These are phyloP conservation scores for Samsoniella hepiali DNA, from an alignment of 2,329 filamentous ascomycete species.

Conservation along the genomic window DNA sequence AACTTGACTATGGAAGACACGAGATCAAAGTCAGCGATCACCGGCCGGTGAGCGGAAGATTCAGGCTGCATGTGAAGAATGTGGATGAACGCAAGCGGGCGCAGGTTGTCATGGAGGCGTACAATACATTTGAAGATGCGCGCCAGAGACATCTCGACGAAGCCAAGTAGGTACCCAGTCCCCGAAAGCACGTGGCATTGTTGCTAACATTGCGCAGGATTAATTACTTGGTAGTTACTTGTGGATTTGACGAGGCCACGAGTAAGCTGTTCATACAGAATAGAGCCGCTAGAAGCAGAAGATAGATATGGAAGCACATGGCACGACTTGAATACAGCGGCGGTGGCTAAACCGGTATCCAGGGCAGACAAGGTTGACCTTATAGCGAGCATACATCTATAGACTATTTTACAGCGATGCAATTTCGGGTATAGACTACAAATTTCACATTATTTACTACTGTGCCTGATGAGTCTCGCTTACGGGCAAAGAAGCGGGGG, in stretches of 20 bases:
- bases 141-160: constrained; percentile 65
- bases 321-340: not conserved
- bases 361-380: not conserved
- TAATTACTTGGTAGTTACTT: constrained; percentile 48
- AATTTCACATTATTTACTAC: not conserved
- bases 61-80: constrained; percentile 80
- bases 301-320: not conserved
- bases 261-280: constrained; percentile 47
- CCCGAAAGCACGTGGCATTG: not conserved
- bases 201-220: constrained; percentile 35
- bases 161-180: constrained; percentile 63
- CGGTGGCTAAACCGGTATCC: not conserved
- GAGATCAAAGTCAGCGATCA: constrained; percentile 92
- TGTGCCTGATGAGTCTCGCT: no score
- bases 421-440: not conserved
- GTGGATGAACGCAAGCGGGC: constrained; percentile 66
- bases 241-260: constrained; percentile 53
- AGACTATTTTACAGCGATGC: not conserved
- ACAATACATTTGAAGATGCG: constrained; percentile 70
- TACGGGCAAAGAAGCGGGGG: not conserved
- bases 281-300: constrained; percentile 28
- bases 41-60: constrained; percentile 81
- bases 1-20: constrained; percentile 83
- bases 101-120: constrained; percentile 67
- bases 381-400: not conserved